A percentile compares a stretch with the other conserved stretches of the same genome.
phyloP scores from a whole-genome alignment of 108 stramenopile species.

The Nitzschia sp. region DNA sequence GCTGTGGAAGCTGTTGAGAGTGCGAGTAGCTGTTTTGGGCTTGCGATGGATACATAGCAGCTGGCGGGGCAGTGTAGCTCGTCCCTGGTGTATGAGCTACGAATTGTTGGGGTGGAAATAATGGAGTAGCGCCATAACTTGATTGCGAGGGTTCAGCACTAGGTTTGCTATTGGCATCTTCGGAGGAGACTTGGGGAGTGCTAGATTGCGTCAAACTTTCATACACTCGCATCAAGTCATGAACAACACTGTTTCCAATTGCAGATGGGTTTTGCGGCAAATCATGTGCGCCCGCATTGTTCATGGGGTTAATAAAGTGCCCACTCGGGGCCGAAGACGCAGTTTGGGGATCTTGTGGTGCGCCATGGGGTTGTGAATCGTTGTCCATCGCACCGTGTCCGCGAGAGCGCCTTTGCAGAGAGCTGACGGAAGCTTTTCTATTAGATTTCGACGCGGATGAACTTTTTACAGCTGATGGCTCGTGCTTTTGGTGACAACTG shows the following conservation, averaged over 20 bases:
- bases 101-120: no score
- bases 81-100: neutral
- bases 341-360: no score
- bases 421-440: no score
- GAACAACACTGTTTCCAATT: constrained; percentile 48
- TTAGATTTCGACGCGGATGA: no score
- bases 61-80: neutral
- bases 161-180: neutral
- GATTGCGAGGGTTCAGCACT: neutral
- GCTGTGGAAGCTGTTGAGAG: neutral
- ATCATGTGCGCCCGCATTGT: neutral
- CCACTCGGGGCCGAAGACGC: no score
- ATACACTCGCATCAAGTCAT: constrained; percentile 78
- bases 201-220: constrained; percentile 77
- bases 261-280: neutral
- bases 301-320: no score
- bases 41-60: constrained; percentile 13
- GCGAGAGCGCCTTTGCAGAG: no score
- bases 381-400: no score
- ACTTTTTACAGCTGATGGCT: no score
- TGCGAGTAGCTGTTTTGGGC: neutral
- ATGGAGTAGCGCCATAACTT: neutral
- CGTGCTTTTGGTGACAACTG: no score
- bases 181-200: constrained; percentile 52
- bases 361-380: no score